Base-by-base conservation (phyloP, 129 eudicot species). In the Flaveria brownii region DNA sequence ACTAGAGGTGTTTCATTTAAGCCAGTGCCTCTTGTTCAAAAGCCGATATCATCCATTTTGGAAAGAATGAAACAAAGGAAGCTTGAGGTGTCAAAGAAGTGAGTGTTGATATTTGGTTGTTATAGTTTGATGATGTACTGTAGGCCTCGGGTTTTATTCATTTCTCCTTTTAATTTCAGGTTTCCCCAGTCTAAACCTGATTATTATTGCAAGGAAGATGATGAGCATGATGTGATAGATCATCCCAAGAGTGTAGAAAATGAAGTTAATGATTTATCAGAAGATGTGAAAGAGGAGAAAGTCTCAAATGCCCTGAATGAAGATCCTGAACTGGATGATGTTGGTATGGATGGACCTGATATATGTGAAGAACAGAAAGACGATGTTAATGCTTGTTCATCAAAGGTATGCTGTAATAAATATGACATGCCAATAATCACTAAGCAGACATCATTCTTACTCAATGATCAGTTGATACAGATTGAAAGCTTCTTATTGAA, bases 1-100 rank as follows among this genome's bases (percentile, higher is more conserved):
- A 88, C 87, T 68, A 85, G 88, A 83, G 90, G 83, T 72, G 98
- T 88, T 30, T 78, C 88, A 9, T 93, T 93, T 78, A 90, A 90
- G 74, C 88, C 98, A 18, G 68, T 86, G 69, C 95, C 92, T 51
- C 71, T 80, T 61, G 91, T 85, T 70, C 89, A 86, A 75, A 93
- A 86, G 77, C 96, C 98, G 6, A 85, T 93, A 82, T 90, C 98
- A 6, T 90, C 98, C 1, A 77, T 93, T 45, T 68, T 93, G 66
- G 95, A 90, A 78, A 93, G 84, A 80, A 93, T 93, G 42, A 84
- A 96, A 72, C 85, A 84, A 71, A 82, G 98, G 70, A 93, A 90
- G 87, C 92, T 88, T 64, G 95, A 93, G 82, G 78, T 93, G 73
- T 82, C 87, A 22, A 88, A 80, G 68, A 90, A 80, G 98, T 90